Percentiles rank a stretch among this genome's conserved stretches.
phyloP scores from a whole-genome alignment of 2,329 filamentous ascomycete species.

The Phaeosphaeria sp. region DNA sequence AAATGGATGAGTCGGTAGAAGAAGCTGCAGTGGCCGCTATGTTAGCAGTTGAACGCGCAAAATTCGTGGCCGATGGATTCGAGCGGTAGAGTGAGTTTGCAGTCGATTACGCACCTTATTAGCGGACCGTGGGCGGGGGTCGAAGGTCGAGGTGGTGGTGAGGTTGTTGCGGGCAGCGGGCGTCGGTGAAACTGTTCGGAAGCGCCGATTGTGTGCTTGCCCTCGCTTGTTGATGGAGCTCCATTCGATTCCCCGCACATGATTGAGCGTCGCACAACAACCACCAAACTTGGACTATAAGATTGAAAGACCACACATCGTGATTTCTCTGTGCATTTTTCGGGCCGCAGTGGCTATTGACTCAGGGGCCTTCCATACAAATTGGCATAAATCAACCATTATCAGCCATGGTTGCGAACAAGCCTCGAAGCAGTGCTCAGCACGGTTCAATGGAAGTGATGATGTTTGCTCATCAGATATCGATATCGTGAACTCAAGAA shows the following conservation, averaged over 20 bases:
- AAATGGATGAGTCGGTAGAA: conserved; percentile 23
- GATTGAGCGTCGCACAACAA: not conserved
- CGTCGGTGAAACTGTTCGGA: conserved; percentile 29
- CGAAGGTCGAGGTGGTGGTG: conserved; percentile 28
- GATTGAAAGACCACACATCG: too few species aligned
- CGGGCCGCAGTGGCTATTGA: too few species aligned
- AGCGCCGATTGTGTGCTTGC: conserved; percentile 31
- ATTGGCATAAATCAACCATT: too few species aligned
- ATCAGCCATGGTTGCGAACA: too few species aligned
- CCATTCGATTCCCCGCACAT: not conserved
- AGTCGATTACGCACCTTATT: conserved; percentile 30
- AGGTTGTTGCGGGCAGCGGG: conserved; percentile 24
- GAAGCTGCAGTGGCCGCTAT: conserved; percentile 21
- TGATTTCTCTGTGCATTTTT: too few species aligned
- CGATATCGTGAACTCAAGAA: too few species aligned
- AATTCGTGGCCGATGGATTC: conserved; percentile 10
- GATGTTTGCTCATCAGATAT: too few species aligned
- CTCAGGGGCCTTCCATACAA: too few species aligned
- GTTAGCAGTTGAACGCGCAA: conserved; percentile 25
- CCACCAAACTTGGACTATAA: not conserved
- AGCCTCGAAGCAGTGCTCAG: not conserved
- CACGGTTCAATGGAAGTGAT: not conserved
- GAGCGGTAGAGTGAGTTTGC: conserved; percentile 12
- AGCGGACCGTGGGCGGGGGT: conserved; percentile 34
- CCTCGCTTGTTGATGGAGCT: conserved; percentile 26